Evolutionary conservation across 805 yeast genomes (phyloP), one percentile per base, ranked within the genome.

Genomic region (Lipomyces starkeyi): DNA sequence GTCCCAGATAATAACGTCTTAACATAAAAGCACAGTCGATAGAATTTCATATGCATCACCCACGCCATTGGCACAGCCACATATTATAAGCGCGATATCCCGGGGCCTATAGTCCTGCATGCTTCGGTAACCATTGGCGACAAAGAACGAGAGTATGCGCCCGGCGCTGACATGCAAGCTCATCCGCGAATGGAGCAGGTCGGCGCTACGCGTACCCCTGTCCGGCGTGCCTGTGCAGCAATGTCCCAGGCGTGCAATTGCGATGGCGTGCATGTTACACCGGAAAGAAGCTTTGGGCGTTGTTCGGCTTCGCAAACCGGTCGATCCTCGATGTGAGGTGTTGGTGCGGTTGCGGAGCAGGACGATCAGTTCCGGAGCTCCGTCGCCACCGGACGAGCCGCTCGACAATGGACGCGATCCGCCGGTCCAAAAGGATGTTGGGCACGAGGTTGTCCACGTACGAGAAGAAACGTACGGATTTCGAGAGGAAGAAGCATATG

Each of bases 131-230:
- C 17, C 13, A 20, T 13, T 27, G 20, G 56, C 56, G 56, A 17
- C 56, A 53, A 13, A 25, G 5, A 29, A 25, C 34, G 29, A 53
- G 34, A 29, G 37, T 55, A 65, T 65, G 68, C 68, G 68, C 32
- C 54, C 62, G 53, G 62, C 59, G 54, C 56, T 65, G n/a, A 52
- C 68, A n/a, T 61, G 62, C 62, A 57, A 32, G 37, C 37, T 61
- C 62, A 61, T 57, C 49, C 64, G 68, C 54, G 62, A 35, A 25
- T 57, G 47, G 62, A 57, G 64, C 62, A 55, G 64, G 49, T 47
- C 59, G 40, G 64, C 64, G 3, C 20, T 57, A 55, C 52, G 17
- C 11, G 64, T 49, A 29, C 56, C 68, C 34, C 27, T 9, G 27
- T 1, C 34, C 25, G 3, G 27, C 27, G 22, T n/a, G 3, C 54